Base-by-base conservation (phyloP, 1,284 basidiomycete species). In the Sporisorium iseilematis-ciliati region DNA sequence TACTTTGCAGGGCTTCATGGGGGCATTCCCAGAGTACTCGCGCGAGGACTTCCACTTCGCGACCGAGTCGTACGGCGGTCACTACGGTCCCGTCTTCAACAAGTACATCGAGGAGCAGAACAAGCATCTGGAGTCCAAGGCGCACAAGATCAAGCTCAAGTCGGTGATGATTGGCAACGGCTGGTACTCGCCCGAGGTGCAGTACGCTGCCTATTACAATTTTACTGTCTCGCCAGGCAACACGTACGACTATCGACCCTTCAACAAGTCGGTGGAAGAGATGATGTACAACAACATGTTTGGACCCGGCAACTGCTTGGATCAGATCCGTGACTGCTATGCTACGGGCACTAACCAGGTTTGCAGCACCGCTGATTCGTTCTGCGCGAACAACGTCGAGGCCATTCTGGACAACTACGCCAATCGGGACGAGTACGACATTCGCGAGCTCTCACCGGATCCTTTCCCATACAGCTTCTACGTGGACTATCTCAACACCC, bases 51-150 rank as follows among this genome's bases (percentile, higher is more conserved):
- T 91, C 46, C 68, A 78, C 85, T 87, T 92, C 84, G 87, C 14
- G 88, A 91, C 78, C 81, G 88, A 33, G 87, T 88, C 72, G 55
- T 91, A 91, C 80, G 86, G 88, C 31, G 88, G 89, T 52, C 58
- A 79, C 90, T 29, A 88, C 87, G 21, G 90, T 90, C 79, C 90
- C 89, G 52, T 87, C 88, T 88, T 90, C 79, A 75, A 87, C 58
- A 43, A 67, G 29, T 84, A 85, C 62, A 75, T 92, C 86, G 85
- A 90, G 41, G 84, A 87, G 35, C 90, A 91, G 80, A 91, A 91
- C 74, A 85, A 87, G 18, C 88, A 88, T 18, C 7, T 21, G 8
- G 41, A 42, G 20, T 43, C n/a, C 84, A 87, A n/a, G 87, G 88
- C 11, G 86, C 86, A 10, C 10, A 84, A 84, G n/a, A 87, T 91